phyloP scores from a whole-genome alignment of 164 flowering plant species.

The Amborella trichopoda region DNA sequence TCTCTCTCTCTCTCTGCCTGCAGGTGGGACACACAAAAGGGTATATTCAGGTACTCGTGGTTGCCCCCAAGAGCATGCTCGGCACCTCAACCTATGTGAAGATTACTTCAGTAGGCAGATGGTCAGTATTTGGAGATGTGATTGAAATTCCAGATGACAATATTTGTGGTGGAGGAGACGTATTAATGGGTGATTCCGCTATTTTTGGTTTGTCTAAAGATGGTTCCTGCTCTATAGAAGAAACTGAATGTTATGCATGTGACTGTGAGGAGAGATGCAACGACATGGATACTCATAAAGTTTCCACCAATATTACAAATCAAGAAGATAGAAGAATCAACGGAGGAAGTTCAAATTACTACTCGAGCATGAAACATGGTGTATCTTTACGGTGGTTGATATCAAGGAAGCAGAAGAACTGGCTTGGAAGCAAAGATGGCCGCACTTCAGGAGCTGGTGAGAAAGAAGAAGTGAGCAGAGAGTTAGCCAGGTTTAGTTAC shows the following conservation, averaged over 20 bases:
- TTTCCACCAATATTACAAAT: neutral
- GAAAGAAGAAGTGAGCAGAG: too few species aligned
- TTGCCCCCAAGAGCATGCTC: slow-evolving; percentile 61
- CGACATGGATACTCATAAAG: neutral
- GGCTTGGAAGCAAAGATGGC: slow-evolving; percentile 4
- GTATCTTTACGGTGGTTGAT: slow-evolving; percentile 24
- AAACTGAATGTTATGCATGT: slow-evolving; percentile 37
- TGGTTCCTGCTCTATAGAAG: slow-evolving; percentile 20
- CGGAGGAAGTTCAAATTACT: slow-evolving; percentile 8
- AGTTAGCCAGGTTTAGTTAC: too few species aligned
- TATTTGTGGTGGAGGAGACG: slow-evolving; percentile 3
- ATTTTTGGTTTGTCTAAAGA: slow-evolving; percentile 4
- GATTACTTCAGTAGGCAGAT: slow-evolving; percentile 94
- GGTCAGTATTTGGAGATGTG: slow-evolving; percentile 97
- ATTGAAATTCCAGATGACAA: slow-evolving; percentile 30
- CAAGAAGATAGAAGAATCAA: slow-evolving; percentile 6
- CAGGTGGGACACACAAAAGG: slow-evolving; percentile 99
- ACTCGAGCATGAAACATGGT: slow-evolving; percentile 14
- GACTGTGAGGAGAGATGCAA: slow-evolving; percentile 22
- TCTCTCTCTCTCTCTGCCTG: neutral
- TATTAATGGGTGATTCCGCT: too few species aligned
- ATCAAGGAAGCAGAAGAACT: slow-evolving; percentile 37
- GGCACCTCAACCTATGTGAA: slow-evolving; percentile 73
- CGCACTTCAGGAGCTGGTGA: too few species aligned
- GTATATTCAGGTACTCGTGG: slow-evolving; percentile 83